Evolutionary conservation across 2,329 filamentous ascomycete species (phyloP), one percentile per base, ranked within the genome.

Genomic region (Colletotrichum gloeosporioides): DNA sequence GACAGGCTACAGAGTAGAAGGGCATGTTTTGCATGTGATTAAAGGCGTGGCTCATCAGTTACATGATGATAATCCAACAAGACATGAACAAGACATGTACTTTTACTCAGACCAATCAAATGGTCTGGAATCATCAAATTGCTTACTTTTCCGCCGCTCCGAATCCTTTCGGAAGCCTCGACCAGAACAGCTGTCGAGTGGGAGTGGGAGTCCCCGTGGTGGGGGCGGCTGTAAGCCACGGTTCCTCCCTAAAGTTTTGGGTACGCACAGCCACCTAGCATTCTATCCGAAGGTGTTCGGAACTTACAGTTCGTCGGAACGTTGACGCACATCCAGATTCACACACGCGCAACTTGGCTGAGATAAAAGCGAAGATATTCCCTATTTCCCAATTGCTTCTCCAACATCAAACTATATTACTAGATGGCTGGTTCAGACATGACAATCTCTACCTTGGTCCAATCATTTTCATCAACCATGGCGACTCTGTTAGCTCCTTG

Each of bases 401-500:
- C 8, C n/a, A 22, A 0, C 4, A 4, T 13, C n/a, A 22, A 53
- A 3, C 6, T 18, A 49, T 49, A 22, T 53, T 53, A n/a, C n/a
- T 53, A 8, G 44, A 22, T 18, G 6, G n/a, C 44, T 13, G n/a
- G 6, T 4, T 53, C 13, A 8, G 44, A 53, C n/a, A 53, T 22
- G 44, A 13, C 8, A 13, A 13, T 13, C 2, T 53, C 44, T 13
- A 53, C 6, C 6, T 22, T 13, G 1, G 22, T 53, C 2, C n/a
- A 53, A 22, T 22, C 44, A 22, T 53, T 13, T 3, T 22, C n/a
- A 53, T 53, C 44, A 53, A 36, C 29, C 39, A 64, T 73, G 57
- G 25, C 59, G 18, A 61, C 53, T 63, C 77, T 82, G 34, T 78
- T 85, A 32, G 82, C 82, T 0, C 83, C 84, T 5, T 73, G 82